A percentile compares a stretch with the other conserved stretches of the same genome.
phyloP scores from a whole-genome alignment of 2,329 filamentous ascomycete species.

The Trichoderma aggressivum region DNA sequence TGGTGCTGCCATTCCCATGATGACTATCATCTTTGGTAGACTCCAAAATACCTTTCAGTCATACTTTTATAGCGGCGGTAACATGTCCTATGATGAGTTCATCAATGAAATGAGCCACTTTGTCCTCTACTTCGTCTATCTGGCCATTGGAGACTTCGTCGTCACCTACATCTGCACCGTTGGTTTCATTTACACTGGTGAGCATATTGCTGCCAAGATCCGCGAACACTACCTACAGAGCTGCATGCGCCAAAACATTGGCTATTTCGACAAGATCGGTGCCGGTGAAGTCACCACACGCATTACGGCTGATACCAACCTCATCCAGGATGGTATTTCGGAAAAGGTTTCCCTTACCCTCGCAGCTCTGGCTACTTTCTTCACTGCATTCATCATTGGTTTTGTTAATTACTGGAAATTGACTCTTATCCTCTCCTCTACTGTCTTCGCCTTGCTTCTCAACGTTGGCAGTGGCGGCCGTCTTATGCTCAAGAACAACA shows the following conservation, averaged over 20 bases:
- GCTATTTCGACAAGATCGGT: conserved; percentile 88
- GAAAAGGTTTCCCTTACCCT: conserved; percentile 82
- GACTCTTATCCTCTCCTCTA: conserved; percentile 80
- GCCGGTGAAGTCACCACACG: conserved; percentile 91
- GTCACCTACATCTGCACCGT: conserved; percentile 77
- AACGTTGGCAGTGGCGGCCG: conserved; percentile 71
- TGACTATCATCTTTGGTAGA: conserved; percentile 78
- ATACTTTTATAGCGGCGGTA: conserved; percentile 34
- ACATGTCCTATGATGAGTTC: conserved; percentile 53
- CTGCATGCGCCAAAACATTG: conserved; percentile 85
- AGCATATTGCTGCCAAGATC: conserved; percentile 75
- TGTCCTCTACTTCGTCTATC: conserved; percentile 81
- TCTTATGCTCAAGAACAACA: conserved; percentile 79
- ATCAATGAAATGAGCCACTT: conserved; percentile 56
- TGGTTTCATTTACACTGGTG: conserved; percentile 84
- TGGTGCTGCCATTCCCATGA: conserved; percentile 72
- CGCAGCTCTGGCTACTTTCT: conserved; percentile 74
- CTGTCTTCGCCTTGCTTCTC: conserved; percentile 73
- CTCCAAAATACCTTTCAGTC: conserved; percentile 68
- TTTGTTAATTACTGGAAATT: conserved; percentile 93
- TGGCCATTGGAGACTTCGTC: conserved; percentile 77
- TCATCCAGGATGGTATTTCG: conserved; percentile 90
- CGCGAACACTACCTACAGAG: conserved; percentile 80
- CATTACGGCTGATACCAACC: conserved; percentile 90
- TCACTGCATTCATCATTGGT: conserved; percentile 85